These are phyloP conservation scores for Ampelocalamus luodianensis DNA, from an alignment of 176 grass and related monocot species.

Conservation along the genomic window DNA sequence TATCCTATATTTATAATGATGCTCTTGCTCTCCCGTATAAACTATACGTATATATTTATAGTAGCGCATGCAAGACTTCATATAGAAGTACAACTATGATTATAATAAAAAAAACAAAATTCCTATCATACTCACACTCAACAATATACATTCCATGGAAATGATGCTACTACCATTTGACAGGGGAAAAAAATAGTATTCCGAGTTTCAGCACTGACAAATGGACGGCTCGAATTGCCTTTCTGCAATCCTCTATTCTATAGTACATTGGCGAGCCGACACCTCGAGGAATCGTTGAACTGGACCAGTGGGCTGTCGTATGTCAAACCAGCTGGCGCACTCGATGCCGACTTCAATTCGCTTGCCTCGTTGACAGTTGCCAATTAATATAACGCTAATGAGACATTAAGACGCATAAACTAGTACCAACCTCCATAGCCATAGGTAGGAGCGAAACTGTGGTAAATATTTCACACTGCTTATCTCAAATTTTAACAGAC, in stretches of 20 bases:
- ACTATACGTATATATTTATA: too few relatives aligned
- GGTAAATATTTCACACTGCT: neutral
- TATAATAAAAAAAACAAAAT: too few relatives aligned
- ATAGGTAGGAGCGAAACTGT: neutral
- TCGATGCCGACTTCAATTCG: constrained; percentile 40
- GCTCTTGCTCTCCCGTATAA: too few relatives aligned
- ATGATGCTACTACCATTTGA: neutral
- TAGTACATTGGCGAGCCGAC: constrained; percentile 8
- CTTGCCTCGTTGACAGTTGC: constrained; percentile 19
- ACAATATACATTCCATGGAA: neutral
- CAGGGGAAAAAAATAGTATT: neutral
- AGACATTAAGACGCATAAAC: constrained; percentile 33
- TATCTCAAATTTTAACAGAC: constrained; percentile 4
- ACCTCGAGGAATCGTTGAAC: constrained; percentile 35
- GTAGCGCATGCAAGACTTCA: too few relatives aligned
- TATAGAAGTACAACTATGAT: too few relatives aligned
- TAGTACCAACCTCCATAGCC: neutral
- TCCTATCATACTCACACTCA: too few relatives aligned
- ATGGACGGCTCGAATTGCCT: neutral
- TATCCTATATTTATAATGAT: too few relatives aligned
- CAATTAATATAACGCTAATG: constrained; percentile 24
- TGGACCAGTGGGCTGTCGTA: constrained; percentile 26
- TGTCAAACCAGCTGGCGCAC: constrained; percentile 60
- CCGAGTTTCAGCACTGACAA: neutral
- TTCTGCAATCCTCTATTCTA: neutral